These are phyloP conservation scores for Podila epicladia DNA, from an alignment of 192 early-diverging fungal species.

Conservation along the genomic window DNA sequence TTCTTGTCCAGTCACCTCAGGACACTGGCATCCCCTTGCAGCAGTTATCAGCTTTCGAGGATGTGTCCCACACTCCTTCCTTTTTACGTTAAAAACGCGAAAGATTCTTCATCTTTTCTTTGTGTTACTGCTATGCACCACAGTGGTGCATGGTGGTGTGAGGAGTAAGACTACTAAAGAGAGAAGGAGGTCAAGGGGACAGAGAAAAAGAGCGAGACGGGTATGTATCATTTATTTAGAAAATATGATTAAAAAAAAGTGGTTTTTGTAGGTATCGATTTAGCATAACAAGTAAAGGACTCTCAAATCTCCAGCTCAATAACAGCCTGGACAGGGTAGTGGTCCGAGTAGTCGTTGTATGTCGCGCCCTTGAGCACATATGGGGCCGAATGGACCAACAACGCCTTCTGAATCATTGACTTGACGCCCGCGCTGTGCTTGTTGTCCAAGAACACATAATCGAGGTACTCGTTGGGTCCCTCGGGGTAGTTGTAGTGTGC, in stretches of 20 bases:
- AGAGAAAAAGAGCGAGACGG: no score
- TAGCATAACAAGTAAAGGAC: background rate
- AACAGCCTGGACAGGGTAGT: constrained; percentile 9
- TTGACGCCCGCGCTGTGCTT: background rate
- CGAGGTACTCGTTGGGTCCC: constrained; percentile 1
- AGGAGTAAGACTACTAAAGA: no score
- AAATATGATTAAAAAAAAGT: no score
- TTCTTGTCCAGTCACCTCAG: no score
- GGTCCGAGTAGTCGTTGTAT: constrained; percentile 18
- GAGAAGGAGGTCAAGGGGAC: no score
- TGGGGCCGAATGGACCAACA: background rate
- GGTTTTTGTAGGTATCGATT: background rate
- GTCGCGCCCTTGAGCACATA: background rate
- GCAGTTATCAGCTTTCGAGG: no score
- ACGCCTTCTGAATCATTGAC: background rate
- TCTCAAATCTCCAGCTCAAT: constrained; percentile 5
- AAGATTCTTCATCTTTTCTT: no score
- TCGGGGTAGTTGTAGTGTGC: background rate
- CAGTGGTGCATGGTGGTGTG: no score
- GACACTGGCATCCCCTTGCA: no score
- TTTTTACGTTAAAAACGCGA: no score
- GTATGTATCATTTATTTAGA: background rate
- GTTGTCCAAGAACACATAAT: constrained; percentile 15
- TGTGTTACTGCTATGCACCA: no score
- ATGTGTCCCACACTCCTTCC: no score